Base-by-base conservation (phyloP, 805 yeast species). In the Cyberlindnera samutprakarnensis region DNA sequence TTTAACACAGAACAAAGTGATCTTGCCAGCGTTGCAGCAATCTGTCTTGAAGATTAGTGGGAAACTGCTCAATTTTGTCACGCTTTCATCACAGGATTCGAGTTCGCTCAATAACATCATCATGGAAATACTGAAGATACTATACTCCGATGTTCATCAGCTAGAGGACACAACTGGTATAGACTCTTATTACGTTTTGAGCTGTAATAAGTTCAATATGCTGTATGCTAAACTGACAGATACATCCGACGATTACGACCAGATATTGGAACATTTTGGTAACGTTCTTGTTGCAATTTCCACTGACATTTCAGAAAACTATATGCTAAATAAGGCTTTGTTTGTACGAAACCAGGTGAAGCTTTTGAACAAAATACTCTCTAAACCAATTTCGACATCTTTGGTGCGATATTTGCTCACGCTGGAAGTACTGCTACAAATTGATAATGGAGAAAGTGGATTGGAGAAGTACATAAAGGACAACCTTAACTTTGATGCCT, bases 391-490 rank as follows among this genome's bases (percentile, higher is more conserved):
- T 9, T 15, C 21, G 7, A 19, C 30, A 10, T 26, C 47, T 2
- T 43, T 46, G 1, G 37, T 32, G 7, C 32, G 46, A 5, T 37
- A 40, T 7, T 22, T 51, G 7, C 24, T 47, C 2, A 38, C 50
- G 0, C 28, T 49, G 11, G 38, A 34, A 19, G 31, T 46, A 0
- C 24, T 49, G 2, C 27, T 51, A 6, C 39, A 49, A 6, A 42
- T 49, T 18, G 54, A 67, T 46, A 44, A 66, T 49, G 44, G 67
- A 42, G 44, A 66, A 55, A 25, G 32, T 15, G 44, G 38, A 13
- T 38, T 47, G 7, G 41, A 33, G 16, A 27, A 33, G 9, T 32
- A 38, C n/a, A 36, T 51, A 7, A 28, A 30, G 16, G 35, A 37
- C 2, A 32, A 40, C 14, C 23, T 51, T 6, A 15, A 44, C 24